Evolutionary conservation across 2,329 filamentous ascomycete genomes (phyloP).

Genomic region (Apiospora kogelbergensis): DNA sequence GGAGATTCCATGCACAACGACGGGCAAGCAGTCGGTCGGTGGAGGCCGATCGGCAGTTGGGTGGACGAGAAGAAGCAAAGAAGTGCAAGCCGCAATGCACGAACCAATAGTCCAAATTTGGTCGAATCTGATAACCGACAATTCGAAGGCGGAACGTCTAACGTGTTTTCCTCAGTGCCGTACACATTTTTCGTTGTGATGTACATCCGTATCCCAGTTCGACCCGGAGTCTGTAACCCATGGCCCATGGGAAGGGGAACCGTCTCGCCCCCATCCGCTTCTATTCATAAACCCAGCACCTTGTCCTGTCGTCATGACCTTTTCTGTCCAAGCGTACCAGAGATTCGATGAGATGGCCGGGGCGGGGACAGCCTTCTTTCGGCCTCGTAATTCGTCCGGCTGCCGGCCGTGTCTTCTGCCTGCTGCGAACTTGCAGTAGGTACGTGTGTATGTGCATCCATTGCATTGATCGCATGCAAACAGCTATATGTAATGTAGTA

Average conservation of each 20-base stretch:
- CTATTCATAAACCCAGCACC: not conserved
- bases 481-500: too few species aligned
- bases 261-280: not conserved
- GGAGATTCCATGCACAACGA: not conserved
- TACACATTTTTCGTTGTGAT: too few species aligned
- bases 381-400: not conserved
- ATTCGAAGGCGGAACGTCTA: not conserved
- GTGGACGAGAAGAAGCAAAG: not conserved
- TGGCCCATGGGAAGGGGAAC: too few species aligned
- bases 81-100: not conserved
- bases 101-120: conserved; percentile 2
- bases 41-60: not conserved
- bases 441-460: too few species aligned
- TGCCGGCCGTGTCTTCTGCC: not conserved
- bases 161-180: too few species aligned
- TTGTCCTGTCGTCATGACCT: not conserved
- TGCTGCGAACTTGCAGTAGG: not conserved
- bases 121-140: not conserved
- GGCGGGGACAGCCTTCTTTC: not conserved
- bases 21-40: not conserved
- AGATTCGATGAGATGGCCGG: not conserved
- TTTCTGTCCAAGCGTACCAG: not conserved
- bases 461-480: too few species aligned
- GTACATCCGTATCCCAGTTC: too few species aligned
- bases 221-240: not conserved